Evolutionary conservation across 148 eudicot species (phyloP).

Genomic region (Silene conica): DNA sequence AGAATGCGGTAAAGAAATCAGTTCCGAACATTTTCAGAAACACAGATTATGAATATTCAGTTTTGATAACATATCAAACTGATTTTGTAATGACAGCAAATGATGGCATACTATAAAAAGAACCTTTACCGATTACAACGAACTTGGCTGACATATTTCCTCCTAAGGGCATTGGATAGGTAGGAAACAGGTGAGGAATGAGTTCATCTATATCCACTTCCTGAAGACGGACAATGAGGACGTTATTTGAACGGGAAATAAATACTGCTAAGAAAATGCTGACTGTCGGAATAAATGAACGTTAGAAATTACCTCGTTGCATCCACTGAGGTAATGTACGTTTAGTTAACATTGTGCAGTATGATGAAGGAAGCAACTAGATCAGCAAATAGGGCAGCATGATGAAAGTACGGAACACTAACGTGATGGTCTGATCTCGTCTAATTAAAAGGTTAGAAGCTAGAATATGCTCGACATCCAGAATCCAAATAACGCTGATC

Average conservation of each 20-base stretch:
- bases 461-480: background rate
- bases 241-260: too few species aligned
- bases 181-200: background rate
- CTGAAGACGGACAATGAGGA: too few species aligned
- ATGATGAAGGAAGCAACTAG: background rate
- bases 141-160: background rate
- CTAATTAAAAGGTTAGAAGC: background rate
- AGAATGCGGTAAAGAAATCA: background rate
- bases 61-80: background rate
- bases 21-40: background rate
- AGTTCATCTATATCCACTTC: too few species aligned
- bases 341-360: background rate
- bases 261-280: too few species aligned
- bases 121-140: background rate
- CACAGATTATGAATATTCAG: background rate
- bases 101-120: background rate
- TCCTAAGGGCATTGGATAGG: background rate
- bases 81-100: background rate
- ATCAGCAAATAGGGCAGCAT: background rate
- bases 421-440: background rate
- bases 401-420: background rate
- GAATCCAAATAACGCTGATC: background rate
- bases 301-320: background rate
- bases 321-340: background rate
- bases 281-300: background rate